Percentiles rank a stretch among this genome's conserved stretches.
phyloP scores from a whole-genome alignment of 768 basidiomycete species.

The Clitopilus passeckerianus region DNA sequence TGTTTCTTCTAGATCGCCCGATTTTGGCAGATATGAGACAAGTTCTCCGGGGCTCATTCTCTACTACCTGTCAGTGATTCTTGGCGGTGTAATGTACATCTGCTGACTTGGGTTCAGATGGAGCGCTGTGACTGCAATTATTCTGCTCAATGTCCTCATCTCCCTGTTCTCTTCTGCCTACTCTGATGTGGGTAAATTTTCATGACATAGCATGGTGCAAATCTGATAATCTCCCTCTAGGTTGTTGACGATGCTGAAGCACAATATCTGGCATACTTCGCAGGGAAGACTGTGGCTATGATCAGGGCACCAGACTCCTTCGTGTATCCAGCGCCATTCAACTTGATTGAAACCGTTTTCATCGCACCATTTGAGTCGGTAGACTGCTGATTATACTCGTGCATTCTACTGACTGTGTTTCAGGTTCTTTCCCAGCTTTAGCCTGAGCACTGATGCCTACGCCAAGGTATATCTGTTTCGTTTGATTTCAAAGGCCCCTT shows the following conservation, averaged over 20 bases:
- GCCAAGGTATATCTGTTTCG: conserved; percentile 36
- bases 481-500: conserved; percentile 1
- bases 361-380: conserved; percentile 86
- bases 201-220: neutral
- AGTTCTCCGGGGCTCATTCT: conserved; percentile 59
- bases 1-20: conserved; percentile 44
- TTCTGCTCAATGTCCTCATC: conserved; percentile 90
- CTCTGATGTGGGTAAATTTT: conserved; percentile 57
- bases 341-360: conserved; percentile 75
- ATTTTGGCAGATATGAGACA: conserved; percentile 52
- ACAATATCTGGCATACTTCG: conserved; percentile 88
- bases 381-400: neutral
- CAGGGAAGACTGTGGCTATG: conserved; percentile 80
- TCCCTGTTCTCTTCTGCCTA: conserved; percentile 95
- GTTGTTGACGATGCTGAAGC: conserved; percentile 83
- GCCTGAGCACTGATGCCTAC: conserved; percentile 49
- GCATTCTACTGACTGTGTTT: conserved; percentile 1
- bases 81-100: neutral
- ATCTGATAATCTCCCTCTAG: conserved; percentile 27
- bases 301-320: conserved; percentile 82
- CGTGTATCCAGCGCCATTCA: conserved; percentile 92
- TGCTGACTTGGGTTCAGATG: conserved; percentile 40
- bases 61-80: conserved; percentile 69
- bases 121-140: conserved; percentile 78
- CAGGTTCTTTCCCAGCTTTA: conserved; percentile 38